phyloP scores from a whole-genome alignment of 768 basidiomycete species.

The Trametes meyenii region DNA sequence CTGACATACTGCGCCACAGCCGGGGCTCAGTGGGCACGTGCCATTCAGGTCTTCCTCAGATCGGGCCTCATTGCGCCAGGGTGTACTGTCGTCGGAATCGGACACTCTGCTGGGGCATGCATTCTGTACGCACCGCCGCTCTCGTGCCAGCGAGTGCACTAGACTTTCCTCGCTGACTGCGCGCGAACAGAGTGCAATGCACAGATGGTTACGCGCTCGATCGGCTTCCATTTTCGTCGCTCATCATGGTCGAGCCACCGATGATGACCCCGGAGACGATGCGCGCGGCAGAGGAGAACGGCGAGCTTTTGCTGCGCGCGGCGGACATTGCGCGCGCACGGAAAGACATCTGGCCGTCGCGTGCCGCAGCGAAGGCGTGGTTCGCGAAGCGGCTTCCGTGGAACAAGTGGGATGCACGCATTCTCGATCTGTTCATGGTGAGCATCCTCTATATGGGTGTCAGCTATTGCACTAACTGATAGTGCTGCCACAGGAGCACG shows the following conservation, averaged over 20 bases:
- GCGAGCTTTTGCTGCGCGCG: not conserved
- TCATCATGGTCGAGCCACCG: constrained; percentile 13
- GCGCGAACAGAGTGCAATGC: not conserved
- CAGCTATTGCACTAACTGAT: too few relatives aligned
- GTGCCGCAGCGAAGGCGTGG: constrained; percentile 5
- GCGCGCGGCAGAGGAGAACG: not conserved
- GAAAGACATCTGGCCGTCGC: constrained; percentile 8
- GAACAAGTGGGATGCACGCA: constrained; percentile 9
- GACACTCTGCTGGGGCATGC: constrained; percentile 2
- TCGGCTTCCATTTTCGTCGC: constrained; percentile 5
- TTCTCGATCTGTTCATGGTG: constrained; percentile 12
- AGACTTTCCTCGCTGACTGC: not conserved
- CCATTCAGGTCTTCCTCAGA: not conserved
- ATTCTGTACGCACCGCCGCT: not conserved
- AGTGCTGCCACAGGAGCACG: constrained; percentile 8
- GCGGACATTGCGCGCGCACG: not conserved
- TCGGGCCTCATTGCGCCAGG: constrained; percentile 5
- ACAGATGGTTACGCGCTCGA: not conserved
- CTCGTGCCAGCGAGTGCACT: too few relatives aligned
- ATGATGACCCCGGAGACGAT: constrained; percentile 10
- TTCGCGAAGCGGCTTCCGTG: constrained; percentile 14
- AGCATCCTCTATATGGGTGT: not conserved
- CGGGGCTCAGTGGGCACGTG: constrained; percentile 2
- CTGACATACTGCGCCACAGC: too few relatives aligned
- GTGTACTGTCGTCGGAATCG: constrained; percentile 4